Percentiles rank a stretch among this genome's conserved stretches.
phyloP scores from a whole-genome alignment of 495 filamentous ascomycete species.

The Xylaria venustula region DNA sequence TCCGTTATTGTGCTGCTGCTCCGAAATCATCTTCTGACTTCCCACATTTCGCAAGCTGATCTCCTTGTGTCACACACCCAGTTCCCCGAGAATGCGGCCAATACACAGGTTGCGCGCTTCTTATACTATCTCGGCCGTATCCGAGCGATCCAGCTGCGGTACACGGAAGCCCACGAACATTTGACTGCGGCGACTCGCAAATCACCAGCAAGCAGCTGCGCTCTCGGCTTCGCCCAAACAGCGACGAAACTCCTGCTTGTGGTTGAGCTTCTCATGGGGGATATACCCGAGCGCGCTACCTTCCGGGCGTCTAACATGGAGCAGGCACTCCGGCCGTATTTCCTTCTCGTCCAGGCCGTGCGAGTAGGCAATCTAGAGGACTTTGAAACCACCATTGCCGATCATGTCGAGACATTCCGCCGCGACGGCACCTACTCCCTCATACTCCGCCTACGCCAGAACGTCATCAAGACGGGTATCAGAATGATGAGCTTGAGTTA shows the following conservation, averaged over 20 bases:
- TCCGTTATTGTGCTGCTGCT: constrained; percentile 92
- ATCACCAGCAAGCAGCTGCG: constrained; percentile 82
- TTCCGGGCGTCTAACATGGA: constrained; percentile 89
- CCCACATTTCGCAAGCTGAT: constrained; percentile 95
- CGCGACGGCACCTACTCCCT: constrained; percentile 94
- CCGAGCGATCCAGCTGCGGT: constrained; percentile 91
- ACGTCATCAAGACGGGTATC: constrained; percentile 99
- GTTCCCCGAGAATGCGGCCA: constrained; percentile 88
- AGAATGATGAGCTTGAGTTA: constrained; percentile 99
- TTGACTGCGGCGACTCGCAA: constrained; percentile 90
- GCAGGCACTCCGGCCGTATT: constrained; percentile 82
- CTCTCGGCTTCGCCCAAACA: constrained; percentile 90
- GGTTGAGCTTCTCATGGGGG: constrained; percentile 96
- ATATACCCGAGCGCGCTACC: constrained; percentile 90
- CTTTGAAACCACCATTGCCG: constrained; percentile 79
- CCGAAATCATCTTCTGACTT: constrained; percentile 93
- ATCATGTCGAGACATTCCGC: constrained; percentile 79
- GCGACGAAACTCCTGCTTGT: constrained; percentile 92
- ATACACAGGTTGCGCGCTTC: constrained; percentile 96
- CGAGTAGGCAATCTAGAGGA: constrained; percentile 91
- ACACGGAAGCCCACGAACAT: constrained; percentile 95
- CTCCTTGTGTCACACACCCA: constrained; percentile 90
- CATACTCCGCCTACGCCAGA: constrained; percentile 89
- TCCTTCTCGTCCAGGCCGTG: constrained; percentile 89
- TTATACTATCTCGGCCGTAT: constrained; percentile 95